Percentiles rank a stretch among this genome's conserved stretches.
Conservation (phyloP, 345 rosid genomes). For the Mallotus nudiflorus region DNA sequence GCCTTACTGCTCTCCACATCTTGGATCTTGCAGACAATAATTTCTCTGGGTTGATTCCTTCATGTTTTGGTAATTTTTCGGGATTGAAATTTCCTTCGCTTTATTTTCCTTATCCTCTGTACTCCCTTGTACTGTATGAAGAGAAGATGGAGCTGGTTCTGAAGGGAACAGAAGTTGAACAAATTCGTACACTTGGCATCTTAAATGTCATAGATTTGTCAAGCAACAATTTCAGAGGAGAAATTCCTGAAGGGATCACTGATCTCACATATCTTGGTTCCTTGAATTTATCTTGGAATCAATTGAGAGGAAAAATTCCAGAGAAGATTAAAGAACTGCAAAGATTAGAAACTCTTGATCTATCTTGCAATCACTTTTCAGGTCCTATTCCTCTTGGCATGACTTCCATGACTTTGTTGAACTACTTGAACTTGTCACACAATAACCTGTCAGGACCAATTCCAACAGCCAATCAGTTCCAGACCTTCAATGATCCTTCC, state of each 20-base stretch:
- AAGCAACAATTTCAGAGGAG: slow-evolving; percentile 6
- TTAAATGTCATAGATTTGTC: slow-evolving; percentile 19
- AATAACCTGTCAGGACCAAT: slow-evolving; percentile 33
- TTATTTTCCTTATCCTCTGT: not conserved
- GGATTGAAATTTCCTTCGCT: not conserved
- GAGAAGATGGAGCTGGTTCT: slow-evolving; percentile 5
- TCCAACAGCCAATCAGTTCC: slow-evolving; percentile 26
- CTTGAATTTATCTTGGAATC: slow-evolving; percentile 18
- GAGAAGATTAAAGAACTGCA: slow-evolving; percentile 7
- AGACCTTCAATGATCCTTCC: slow-evolving; percentile 22
- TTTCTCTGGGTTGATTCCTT: slow-evolving; percentile 10
- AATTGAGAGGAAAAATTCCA: slow-evolving; percentile 13
- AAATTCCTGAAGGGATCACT: slow-evolving; percentile 17
- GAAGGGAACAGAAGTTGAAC: slow-evolving; percentile 9
- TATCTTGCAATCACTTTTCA: slow-evolving; percentile 21
- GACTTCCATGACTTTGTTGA: slow-evolving; percentile 19
- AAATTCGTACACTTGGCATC: not conserved
- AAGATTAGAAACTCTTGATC: slow-evolving; percentile 15
- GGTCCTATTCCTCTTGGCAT: slow-evolving; percentile 23
- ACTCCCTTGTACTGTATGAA: slow-evolving; percentile 7
- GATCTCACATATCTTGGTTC: not conserved
- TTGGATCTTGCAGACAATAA: slow-evolving; percentile 20
- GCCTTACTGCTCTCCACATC: slow-evolving; percentile 2
- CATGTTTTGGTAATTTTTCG: slow-evolving; percentile 11
- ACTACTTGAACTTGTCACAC: slow-evolving; percentile 26